Evolutionary conservation across 2,329 filamentous ascomycete species (phyloP).

Genomic region (Talaromyces islandicus): DNA sequence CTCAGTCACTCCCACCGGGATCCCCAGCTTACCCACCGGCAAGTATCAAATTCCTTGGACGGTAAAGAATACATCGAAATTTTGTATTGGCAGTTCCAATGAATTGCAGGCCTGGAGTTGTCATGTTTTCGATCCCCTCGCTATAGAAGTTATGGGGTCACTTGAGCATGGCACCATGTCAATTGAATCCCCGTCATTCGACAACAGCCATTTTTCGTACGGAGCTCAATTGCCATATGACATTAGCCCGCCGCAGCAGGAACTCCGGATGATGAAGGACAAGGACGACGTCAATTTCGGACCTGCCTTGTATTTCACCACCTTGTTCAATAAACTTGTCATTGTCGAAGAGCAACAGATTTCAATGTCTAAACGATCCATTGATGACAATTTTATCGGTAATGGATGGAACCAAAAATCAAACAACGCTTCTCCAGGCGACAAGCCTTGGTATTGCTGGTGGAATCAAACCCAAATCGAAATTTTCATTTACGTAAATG

Average conservation of each 20-base stretch:
- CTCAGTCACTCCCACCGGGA: conserved; percentile 36
- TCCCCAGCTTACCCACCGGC: conserved; percentile 46
- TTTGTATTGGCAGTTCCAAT: conserved; percentile 39
- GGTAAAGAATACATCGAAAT: conserved; percentile 42
- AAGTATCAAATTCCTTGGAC: conserved; percentile 43
- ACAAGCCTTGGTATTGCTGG: conserved; percentile 63
- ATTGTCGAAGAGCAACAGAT: conserved; percentile 39
- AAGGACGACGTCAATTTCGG: conserved; percentile 51
- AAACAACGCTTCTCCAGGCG: conserved; percentile 45
- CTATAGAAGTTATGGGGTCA: conserved; percentile 25
- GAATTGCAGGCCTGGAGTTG: conserved; percentile 49
- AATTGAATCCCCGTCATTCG: conserved; percentile 33
- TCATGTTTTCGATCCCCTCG: conserved; percentile 26
- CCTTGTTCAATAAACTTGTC: conserved; percentile 60
- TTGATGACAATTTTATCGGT: conserved; percentile 9
- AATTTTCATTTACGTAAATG: conserved; percentile 59
- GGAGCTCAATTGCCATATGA: conserved; percentile 54
- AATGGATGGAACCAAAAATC: conserved; percentile 29
- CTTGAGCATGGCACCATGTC: conserved; percentile 25
- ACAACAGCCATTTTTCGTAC: conserved; percentile 45
- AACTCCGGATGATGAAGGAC: conserved; percentile 52
- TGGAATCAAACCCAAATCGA: conserved; percentile 65
- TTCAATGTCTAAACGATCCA: conserved; percentile 22
- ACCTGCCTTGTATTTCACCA: conserved; percentile 59
- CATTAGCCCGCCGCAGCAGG: conserved; percentile 37